Percentiles rank a stretch among this genome's conserved stretches.
Conservation (phyloP, 2,329 filamentous ascomycete species). For the Apiospora sp. region DNA sequence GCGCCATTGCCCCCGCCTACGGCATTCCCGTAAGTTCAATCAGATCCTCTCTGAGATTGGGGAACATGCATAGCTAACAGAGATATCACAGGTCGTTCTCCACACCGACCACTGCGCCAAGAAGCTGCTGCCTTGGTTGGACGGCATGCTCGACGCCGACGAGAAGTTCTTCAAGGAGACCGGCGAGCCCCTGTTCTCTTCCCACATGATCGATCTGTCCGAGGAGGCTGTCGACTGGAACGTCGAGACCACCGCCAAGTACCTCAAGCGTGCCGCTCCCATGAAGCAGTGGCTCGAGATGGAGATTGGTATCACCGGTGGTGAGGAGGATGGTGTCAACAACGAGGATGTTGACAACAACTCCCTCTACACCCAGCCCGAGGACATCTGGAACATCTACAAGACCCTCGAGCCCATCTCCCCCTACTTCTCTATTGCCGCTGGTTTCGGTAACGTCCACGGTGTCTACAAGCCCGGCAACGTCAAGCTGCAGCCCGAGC, state of each 20-base stretch:
- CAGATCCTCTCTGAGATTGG: background rate
- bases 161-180: conserved; percentile 94
- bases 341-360: conserved; percentile 98
- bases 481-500: conserved; percentile 94
- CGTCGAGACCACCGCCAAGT: conserved; percentile 89
- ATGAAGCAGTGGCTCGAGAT: conserved; percentile 99
- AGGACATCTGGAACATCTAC: conserved; percentile 94
- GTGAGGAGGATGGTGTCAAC: conserved; percentile 98
- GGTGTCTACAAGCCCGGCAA: conserved; percentile 99
- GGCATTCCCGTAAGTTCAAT: conserved; percentile 70
- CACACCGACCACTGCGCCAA: conserved; percentile 99
- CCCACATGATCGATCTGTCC: conserved; percentile 98
- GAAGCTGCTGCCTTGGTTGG: conserved; percentile 98
- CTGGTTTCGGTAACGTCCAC: conserved; percentile 98
- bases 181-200: conserved; percentile 91
- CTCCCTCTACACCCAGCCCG: conserved; percentile 96
- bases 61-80: background rate
- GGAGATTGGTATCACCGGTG: conserved; percentile 95
- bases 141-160: conserved; percentile 93
- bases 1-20: conserved; percentile 85
- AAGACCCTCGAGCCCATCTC: conserved; percentile 85
- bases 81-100: conserved; percentile 65
- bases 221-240: conserved; percentile 92
- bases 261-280: conserved; percentile 91
- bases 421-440: conserved; percentile 97